These are phyloP conservation scores for Wickerhamiella domercqiae DNA, from an alignment of 805 yeast species.

Conservation along the genomic window DNA sequence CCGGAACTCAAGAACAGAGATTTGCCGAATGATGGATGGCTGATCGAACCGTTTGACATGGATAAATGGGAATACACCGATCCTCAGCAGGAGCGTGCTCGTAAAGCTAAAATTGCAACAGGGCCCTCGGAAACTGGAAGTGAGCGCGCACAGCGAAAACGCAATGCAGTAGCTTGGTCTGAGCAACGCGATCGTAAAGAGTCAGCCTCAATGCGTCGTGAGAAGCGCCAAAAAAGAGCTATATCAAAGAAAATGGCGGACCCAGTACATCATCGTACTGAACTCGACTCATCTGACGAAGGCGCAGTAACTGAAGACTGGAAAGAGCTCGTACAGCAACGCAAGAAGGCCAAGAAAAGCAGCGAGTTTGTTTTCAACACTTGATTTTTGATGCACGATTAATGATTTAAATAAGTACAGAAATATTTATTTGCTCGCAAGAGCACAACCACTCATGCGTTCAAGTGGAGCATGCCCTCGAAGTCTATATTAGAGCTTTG, in stretches of 20 bases:
- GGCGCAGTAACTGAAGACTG: slow-evolving; percentile 62
- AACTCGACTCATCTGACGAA: slow-evolving; percentile 27
- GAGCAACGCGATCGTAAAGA: slow-evolving; percentile 50
- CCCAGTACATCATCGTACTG: slow-evolving; percentile 25
- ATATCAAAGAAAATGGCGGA: slow-evolving; percentile 28
- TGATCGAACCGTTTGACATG: slow-evolving; percentile 48
- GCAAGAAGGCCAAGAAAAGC: slow-evolving; percentile 38
- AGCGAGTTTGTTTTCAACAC: neutral
- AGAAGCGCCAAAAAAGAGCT: slow-evolving; percentile 52
- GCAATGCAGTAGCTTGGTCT: slow-evolving; percentile 63
- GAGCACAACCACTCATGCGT: no score
- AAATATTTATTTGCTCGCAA: neutral
- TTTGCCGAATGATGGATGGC: slow-evolving; percentile 64
- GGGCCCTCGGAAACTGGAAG: slow-evolving; percentile 23
- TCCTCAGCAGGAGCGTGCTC: slow-evolving; percentile 41
- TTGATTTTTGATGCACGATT: slow-evolving; percentile 3
- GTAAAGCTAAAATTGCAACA: slow-evolving; percentile 36
- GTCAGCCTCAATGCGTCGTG: slow-evolving; percentile 44
- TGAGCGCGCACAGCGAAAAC: slow-evolving; percentile 18
- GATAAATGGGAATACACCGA: slow-evolving; percentile 51
- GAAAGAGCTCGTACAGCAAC: slow-evolving; percentile 64
- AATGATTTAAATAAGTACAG: neutral
- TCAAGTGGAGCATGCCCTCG: no score
- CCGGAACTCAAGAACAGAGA: slow-evolving; percentile 56
- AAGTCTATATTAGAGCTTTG: slow-evolving; percentile 4